Percentiles rank a stretch among this genome's conserved stretches.
phyloP scores from a whole-genome alignment of 148 eudicot species.

The Camellia japonica region DNA sequence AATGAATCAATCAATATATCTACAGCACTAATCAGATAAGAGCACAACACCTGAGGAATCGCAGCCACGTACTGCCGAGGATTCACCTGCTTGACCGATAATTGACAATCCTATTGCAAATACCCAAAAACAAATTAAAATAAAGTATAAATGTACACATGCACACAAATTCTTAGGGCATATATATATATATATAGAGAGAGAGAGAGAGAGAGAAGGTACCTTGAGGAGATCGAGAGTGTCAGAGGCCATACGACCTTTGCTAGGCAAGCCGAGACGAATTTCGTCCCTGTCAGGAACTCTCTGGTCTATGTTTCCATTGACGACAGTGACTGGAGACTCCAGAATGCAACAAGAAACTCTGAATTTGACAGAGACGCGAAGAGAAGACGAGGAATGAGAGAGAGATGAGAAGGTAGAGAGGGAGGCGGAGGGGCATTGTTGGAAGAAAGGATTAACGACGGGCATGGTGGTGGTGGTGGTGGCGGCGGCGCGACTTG shows the following conservation, averaged over 20 bases:
- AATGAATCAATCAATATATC: background rate
- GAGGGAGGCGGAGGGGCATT: constrained; percentile 28
- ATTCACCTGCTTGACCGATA: constrained; percentile 85
- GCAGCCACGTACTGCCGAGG: constrained; percentile 95
- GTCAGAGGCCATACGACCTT: constrained; percentile 87
- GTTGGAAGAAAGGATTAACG: constrained; percentile 43
- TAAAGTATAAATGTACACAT: too few relatives aligned
- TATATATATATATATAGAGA: too few relatives aligned
- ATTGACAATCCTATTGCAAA: constrained; percentile 72
- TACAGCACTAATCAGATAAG: background rate
- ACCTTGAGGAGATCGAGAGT: constrained; percentile 90
- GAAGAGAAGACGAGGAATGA: constrained; percentile 7
- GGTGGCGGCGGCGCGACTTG: background rate
- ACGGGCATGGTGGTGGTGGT: constrained; percentile 27
- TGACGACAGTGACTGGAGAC: constrained; percentile 41
- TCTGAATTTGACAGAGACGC: constrained; percentile 24
- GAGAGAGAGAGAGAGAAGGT: background rate
- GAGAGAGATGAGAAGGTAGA: constrained; percentile 8
- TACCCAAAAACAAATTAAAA: constrained; percentile 1
- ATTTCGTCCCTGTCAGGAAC: constrained; percentile 45
- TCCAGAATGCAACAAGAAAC: constrained; percentile 36
- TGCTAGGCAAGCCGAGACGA: constrained; percentile 90
- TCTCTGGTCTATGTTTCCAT: constrained; percentile 35
- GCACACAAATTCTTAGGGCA: too few relatives aligned
- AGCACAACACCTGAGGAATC: constrained; percentile 74